Conservation (phyloP, 331 rosid genomes). For the Saraca asoca region DNA sequence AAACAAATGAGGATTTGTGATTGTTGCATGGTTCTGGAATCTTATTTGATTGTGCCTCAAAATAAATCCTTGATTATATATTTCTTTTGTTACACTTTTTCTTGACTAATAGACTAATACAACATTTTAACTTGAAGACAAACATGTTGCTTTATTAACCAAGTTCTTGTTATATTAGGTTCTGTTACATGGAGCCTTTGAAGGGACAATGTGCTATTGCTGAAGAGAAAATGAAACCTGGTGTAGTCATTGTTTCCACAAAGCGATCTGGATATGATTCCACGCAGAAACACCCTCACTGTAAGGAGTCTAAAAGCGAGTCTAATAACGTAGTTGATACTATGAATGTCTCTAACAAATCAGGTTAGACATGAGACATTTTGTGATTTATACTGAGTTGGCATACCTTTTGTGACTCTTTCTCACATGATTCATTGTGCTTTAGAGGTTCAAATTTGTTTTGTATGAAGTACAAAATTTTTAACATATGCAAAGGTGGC, state of each 20-base stretch:
- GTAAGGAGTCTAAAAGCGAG: background rate
- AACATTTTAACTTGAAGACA: too few relatives aligned
- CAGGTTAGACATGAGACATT: conserved; percentile 36
- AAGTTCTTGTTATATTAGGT: conserved; percentile 43
- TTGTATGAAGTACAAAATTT: too few relatives aligned
- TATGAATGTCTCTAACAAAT: conserved; percentile 6
- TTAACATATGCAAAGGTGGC: too few relatives aligned
- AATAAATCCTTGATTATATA: conserved; percentile 1
- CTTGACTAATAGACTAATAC: too few relatives aligned
- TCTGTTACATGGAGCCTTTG: conserved; percentile 57
- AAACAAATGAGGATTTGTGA: background rate
- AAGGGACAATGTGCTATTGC: conserved; percentile 42
- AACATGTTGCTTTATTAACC: too few relatives aligned
- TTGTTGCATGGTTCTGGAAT: background rate
- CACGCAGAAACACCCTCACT: conserved; percentile 15
- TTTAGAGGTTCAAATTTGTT: too few relatives aligned
- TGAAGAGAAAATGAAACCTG: conserved; percentile 42
- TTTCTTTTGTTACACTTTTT: background rate
- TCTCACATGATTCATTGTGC: too few relatives aligned
- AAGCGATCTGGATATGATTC: conserved; percentile 43
- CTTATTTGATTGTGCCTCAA: background rate
- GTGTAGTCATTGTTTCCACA: conserved; percentile 44
- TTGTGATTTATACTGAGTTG: background rate
- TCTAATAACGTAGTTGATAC: background rate
- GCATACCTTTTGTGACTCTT: background rate